Evolutionary conservation across 805 yeast species (phyloP).

Genomic region (Candida quercuum): DNA sequence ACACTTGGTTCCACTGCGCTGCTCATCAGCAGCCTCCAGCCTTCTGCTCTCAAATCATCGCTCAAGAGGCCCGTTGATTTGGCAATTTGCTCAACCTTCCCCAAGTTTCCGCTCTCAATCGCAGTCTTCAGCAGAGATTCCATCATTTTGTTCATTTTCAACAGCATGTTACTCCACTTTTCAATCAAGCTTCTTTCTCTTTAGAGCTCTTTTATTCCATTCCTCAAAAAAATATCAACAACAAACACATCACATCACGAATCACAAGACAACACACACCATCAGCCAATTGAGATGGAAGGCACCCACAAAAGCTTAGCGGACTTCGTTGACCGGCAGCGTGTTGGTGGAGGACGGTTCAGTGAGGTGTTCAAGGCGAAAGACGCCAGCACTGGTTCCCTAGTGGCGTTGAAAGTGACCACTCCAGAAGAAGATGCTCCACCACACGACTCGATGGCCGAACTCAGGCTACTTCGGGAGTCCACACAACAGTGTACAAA

Average conservation of each 20-base stretch:
- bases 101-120: no score
- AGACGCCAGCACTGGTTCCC: conserved; percentile 4
- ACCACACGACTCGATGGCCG: conserved; percentile 49
- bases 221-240: no score
- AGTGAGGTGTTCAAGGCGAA: conserved; percentile 32
- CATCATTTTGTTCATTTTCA: not conserved
- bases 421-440: conserved; percentile 45
- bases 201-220: no score
- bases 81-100: no score
- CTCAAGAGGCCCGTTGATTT: no score
- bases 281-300: no score
- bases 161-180: no score
- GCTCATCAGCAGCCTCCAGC: not conserved
- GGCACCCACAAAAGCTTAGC: not conserved
- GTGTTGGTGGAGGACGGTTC: conserved; percentile 39
- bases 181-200: no score
- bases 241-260: no score
- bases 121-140: not conserved
- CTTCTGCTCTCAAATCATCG: not conserved
- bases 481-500: conserved; percentile 11
- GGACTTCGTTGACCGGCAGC: conserved; percentile 12
- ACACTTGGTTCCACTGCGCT: not conserved
- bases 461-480: conserved; percentile 32
- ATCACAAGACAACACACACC: no score
- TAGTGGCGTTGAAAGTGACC: conserved; percentile 42